Evolutionary conservation across 257 asterid genomes (phyloP).

Genomic region (Scutellaria galericulata): DNA sequence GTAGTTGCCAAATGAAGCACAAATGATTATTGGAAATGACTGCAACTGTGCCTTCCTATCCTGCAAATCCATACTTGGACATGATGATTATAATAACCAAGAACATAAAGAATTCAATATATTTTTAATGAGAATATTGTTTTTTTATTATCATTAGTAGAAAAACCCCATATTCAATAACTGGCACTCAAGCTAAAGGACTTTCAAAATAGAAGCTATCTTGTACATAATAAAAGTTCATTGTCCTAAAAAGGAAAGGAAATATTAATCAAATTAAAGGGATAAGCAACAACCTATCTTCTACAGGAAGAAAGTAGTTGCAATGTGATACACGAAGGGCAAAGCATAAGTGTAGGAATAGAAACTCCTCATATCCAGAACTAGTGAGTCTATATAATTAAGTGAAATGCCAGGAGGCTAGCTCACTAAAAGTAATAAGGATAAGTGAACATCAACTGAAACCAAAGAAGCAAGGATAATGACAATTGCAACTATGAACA

Average conservation of each 20-base stretch:
- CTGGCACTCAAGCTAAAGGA: constrained; percentile 14
- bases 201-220: constrained; percentile 1
- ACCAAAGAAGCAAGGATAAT: constrained; percentile 6
- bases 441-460: constrained; percentile 18
- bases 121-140: constrained; percentile 1
- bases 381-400: constrained; percentile 7
- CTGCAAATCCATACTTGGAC: constrained; percentile 50
- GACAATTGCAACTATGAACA: constrained; percentile 25
- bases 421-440: constrained; percentile 2
- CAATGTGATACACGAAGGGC: neutral
- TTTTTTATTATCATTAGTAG: neutral
- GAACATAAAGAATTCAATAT: constrained; percentile 25
- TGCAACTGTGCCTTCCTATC: constrained; percentile 57
- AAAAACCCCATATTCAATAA: constrained; percentile 23
- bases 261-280: constrained; percentile 8
- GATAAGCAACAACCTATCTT: constrained; percentile 21
- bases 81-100: constrained; percentile 22
- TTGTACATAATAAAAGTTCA: constrained; percentile 9
- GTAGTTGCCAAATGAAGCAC: constrained; percentile 69
- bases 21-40: constrained; percentile 75
- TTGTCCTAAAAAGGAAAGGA: constrained; percentile 5
- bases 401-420: constrained; percentile 4
- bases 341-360: neutral
- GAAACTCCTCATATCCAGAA: constrained; percentile 1
- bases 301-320: constrained; percentile 12